Evolutionary conservation across 2,329 filamentous ascomycete genomes (phyloP).

Genomic region (Colletotrichum sp.): DNA sequence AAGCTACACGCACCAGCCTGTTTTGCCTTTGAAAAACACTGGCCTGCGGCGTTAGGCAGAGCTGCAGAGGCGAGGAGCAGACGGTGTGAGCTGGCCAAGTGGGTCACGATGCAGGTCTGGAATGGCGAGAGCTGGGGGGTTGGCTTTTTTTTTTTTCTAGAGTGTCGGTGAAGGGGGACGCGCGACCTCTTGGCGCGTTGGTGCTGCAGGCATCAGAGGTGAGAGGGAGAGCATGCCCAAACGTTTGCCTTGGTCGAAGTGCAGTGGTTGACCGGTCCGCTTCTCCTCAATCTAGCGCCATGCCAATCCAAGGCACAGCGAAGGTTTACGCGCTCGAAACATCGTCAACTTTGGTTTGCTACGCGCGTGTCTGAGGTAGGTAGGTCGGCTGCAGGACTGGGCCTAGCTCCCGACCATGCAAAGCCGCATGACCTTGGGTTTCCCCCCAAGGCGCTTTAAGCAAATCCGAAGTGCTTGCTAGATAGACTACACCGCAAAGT

Average conservation of each 20-base stretch:
- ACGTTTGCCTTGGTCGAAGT: neutral
- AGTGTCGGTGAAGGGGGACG: neutral
- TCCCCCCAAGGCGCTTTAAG: neutral
- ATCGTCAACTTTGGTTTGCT: neutral
- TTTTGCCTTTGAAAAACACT: neutral
- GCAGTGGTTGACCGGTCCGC: neutral
- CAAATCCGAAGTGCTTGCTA: neutral
- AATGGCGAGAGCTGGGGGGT: neutral
- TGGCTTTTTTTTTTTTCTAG: neutral
- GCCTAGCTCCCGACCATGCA: neutral
- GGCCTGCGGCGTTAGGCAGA: neutral
- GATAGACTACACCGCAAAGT: neutral
- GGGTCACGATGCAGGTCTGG: constrained; percentile 8
- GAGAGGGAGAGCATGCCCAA: neutral
- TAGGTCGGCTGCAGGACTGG: neutral
- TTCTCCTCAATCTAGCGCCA: neutral
- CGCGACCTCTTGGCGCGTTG: neutral
- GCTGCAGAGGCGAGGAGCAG: neutral
- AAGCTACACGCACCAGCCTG: neutral
- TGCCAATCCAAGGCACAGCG: neutral
- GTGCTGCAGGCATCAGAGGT: neutral
- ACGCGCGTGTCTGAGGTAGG: neutral
- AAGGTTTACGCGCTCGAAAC: neutral
- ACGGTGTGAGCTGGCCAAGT: constrained; percentile 6
- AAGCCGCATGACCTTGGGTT: neutral